Base-by-base conservation (phyloP, 2,329 filamentous ascomycete species). In the Clonostachys byssicola region DNA sequence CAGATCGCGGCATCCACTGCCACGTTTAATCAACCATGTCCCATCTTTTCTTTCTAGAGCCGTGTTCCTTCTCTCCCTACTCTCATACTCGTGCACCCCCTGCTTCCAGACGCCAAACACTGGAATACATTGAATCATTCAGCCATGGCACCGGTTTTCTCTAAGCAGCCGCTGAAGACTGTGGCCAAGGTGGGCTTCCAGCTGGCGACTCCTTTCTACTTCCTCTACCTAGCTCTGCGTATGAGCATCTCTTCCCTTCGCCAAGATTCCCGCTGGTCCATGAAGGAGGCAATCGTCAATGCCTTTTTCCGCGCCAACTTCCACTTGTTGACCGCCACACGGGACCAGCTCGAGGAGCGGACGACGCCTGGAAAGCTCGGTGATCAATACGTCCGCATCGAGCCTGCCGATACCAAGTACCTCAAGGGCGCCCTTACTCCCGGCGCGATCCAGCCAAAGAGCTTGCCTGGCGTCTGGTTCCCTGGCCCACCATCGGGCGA, bases 401-500 rank as follows among this genome's bases (percentile, higher is more conserved):
- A 23, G 17, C 40, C 17, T 17, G 36, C 40, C 20, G 30, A 45
- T 1, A 17, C 40, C 3, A 47, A 49, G 14, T 35, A 48, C 39
- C 54, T 53, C 49, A 42, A 43, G 13, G 52, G 53, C 5, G 43
- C 47, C 16, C 42, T 53, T 2, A 43, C 34, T 9, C 40, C 40
- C 6, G 43, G 47, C 30, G 35, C 40, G 12, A 34, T 52, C 33
- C 44, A 47, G 36, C 53, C 54, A 7, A 42, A 23, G 16, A n/a
- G 46, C 7, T 43, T 56, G 14, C 53, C 53, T 9, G 48, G 48
- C 12, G 54, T 51, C 6, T 56, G 54, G 54, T 53, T 52, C 16
- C 54, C 54, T 8, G 6, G 46, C 50, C 17, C 40, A 13, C 40
- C 17, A 18, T 18, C 38, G n/a, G n/a, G n/a, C n/a, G n/a, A n/a